Base-by-base conservation (phyloP, 495 filamentous ascomycete species). In the Talaromyces proteolyticus region DNA sequence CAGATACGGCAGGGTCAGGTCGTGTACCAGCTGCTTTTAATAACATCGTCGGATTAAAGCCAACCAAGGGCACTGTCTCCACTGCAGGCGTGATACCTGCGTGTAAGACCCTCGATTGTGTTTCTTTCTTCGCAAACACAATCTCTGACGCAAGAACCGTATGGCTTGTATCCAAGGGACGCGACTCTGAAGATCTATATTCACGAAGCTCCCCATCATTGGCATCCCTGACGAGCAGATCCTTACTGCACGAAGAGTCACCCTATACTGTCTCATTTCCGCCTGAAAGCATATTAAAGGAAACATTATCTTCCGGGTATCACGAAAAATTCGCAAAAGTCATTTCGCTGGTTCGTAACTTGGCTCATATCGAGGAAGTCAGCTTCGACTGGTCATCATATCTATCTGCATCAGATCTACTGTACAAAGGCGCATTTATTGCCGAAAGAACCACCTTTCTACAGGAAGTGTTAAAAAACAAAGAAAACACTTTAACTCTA, bases 1-100 rank as follows among this genome's bases (percentile, higher is more conserved):
- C 80, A 3, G 81, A 85, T 57, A 85, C 81, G n/a, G 81, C 81
- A 16, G 81, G 81, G 3, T 80, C 75, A 6, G 80, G 79, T 14
- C 70, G 81, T 36, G 72, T 84, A 0, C 81, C 81, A 3, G 73
- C 81, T 1, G 70, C 70, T 1, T 80, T 81, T 64, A 85, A 84
- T 58, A 76, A 76, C 14, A 64, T 85, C 23, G 74, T 82, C 16
- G 81, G 81, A n/a, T 84, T 77, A 59, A 85, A 85, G 52, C 81
- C 81, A 4, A 85, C 81, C 5, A 78, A 78, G 47, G 81, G 81
- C n/a, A 78, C 78, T 4, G 62, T 85, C 22, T 79, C 77, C 0
- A 74, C 74, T 19, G 53, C 59, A 5, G 81, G 81, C 6, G 73
- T 83, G 1, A 72, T 70, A 12, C 81, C 81, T 16, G 81, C 81